phyloP scores from a whole-genome alignment of 768 basidiomycete genomes.

The Panaeolus cyanescens region DNA sequence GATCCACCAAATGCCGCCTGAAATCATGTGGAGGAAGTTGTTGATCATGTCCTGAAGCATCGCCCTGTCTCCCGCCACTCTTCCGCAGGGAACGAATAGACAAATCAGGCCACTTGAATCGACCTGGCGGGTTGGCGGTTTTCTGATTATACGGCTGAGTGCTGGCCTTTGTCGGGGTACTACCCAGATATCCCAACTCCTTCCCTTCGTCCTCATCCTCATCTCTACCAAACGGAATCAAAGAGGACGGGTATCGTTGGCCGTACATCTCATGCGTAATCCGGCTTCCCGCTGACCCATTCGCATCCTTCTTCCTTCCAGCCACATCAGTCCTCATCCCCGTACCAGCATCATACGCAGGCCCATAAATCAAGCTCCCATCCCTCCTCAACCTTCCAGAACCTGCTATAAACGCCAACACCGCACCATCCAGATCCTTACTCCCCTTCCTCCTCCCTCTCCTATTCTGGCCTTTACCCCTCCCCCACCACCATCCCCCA shows the following conservation, averaged over 20 bases:
- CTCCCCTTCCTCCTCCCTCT: not conserved
- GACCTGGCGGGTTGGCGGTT: not conserved
- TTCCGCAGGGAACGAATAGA: not conserved
- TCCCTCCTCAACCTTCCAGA: not conserved
- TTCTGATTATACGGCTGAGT: not conserved
- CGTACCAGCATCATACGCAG: conserved; percentile 13
- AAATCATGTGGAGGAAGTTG: not conserved
- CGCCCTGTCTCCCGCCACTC: not conserved
- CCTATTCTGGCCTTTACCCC: not conserved
- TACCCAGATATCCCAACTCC: not conserved
- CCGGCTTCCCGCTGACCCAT: not conserved
- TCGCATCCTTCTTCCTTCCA: not conserved
- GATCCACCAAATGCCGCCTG: not conserved
- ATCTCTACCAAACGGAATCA: not conserved
- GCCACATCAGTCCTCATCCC: not conserved
- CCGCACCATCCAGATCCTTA: not conserved
- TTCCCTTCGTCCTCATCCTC: not conserved
- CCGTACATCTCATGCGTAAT: not conserved
- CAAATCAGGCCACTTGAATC: not conserved
- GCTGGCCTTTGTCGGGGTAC: not conserved
- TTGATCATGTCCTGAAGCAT: not conserved
- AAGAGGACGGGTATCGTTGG: not conserved
- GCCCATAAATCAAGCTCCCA: conserved; percentile 23
- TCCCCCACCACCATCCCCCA: not conserved
- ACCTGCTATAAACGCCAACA: not conserved